Evolutionary conservation across 2,329 filamentous ascomycete genomes (phyloP).

Genomic region (Colletotrichum tabaci): DNA sequence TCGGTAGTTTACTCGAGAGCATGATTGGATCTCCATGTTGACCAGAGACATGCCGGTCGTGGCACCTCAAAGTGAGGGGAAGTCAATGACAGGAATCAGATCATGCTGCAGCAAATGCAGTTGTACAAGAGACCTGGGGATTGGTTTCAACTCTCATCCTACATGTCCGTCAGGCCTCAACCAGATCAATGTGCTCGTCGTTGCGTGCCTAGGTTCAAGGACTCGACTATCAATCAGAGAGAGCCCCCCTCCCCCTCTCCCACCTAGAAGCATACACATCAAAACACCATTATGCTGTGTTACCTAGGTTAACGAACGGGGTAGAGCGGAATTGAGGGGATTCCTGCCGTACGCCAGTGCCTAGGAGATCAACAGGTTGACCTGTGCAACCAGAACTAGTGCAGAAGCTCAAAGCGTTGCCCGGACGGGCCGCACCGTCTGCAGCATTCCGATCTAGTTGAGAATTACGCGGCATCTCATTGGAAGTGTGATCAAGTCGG

Average conservation of each 20-base stretch:
- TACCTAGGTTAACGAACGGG: neutral
- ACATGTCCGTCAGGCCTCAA: neutral
- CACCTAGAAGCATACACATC: too few relatives aligned
- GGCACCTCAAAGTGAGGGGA: slow-evolving; percentile 11
- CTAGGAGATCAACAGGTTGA: slow-evolving; percentile 4
- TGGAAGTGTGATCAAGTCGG: neutral
- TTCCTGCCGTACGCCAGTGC: slow-evolving; percentile 12
- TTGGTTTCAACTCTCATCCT: too few relatives aligned
- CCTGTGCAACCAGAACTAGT: neutral
- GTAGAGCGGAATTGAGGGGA: neutral
- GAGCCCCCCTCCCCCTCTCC: too few relatives aligned
- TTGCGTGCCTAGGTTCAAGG: neutral
- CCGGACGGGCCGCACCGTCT: slow-evolving; percentile 29
- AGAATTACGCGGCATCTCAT: neutral
- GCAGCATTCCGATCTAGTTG: neutral
- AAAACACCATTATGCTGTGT: neutral
- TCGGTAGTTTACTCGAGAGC: neutral
- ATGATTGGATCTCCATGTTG: neutral
- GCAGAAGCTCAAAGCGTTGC: slow-evolving; percentile 3
- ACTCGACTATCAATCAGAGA: neutral
- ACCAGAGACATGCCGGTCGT: slow-evolving; percentile 27
- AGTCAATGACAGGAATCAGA: neutral
- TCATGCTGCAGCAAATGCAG: neutral
- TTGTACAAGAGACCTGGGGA: neutral
- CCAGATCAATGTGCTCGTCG: neutral